Evolutionary conservation across 768 basidiomycete genomes (phyloP).

Genomic region (Termitomyces sp.): DNA sequence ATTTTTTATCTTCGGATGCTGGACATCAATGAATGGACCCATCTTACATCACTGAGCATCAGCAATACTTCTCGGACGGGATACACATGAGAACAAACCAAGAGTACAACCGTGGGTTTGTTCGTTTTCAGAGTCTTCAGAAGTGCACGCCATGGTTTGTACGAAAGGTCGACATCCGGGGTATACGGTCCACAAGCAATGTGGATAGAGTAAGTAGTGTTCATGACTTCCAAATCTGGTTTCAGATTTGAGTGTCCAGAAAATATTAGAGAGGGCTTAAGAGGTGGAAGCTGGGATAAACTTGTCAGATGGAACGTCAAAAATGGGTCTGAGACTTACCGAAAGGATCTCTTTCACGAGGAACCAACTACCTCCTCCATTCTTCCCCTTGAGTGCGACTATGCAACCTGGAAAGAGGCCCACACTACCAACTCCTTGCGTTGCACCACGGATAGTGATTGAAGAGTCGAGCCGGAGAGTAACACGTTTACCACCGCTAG

Average conservation of each 20-base stretch:
- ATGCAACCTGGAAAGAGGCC: conserved; percentile 89
- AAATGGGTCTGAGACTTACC: conserved; percentile 40
- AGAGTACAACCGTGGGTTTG: conserved; percentile 71
- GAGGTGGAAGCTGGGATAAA: conserved; percentile 54
- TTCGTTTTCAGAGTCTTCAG: conserved; percentile 51
- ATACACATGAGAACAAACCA: conserved; percentile 40
- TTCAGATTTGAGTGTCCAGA: conserved; percentile 19
- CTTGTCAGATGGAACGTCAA: neutral
- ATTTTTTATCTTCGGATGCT: conserved; percentile 65
- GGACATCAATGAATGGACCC: conserved; percentile 85
- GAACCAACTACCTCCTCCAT: conserved; percentile 88
- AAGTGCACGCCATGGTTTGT: conserved; percentile 62
- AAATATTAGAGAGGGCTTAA: conserved; percentile 32
- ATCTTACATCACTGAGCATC: conserved; percentile 39
- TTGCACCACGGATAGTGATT: conserved; percentile 59
- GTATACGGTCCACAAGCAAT: conserved; percentile 89
- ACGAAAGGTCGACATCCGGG: conserved; percentile 67
- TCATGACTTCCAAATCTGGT: conserved; percentile 33
- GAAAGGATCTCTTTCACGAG: conserved; percentile 74
- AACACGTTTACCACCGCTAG: conserved; percentile 59
- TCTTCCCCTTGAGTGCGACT: conserved; percentile 79
- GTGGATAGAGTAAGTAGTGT: conserved; percentile 53
- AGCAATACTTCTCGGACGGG: neutral
- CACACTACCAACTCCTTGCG: conserved; percentile 55
- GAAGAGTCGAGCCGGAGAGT: conserved; percentile 64